A percentile compares a stretch with the other conserved stretches of the same genome.
phyloP scores from a whole-genome alignment of 352 stramenopile species.

The Thalassiosira ordinaria region DNA sequence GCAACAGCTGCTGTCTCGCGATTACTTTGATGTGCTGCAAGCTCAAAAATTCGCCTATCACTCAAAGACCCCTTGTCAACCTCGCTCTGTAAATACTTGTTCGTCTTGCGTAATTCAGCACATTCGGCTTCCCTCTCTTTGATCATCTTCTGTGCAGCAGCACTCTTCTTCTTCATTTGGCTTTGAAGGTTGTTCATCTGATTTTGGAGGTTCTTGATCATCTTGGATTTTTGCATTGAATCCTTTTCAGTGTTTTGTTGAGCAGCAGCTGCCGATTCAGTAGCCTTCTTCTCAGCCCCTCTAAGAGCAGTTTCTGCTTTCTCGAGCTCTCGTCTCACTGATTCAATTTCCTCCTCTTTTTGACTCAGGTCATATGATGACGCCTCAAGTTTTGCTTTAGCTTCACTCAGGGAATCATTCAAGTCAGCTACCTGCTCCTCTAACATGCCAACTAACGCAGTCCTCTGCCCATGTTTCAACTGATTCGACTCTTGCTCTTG shows the following conservation, averaged over 20 bases:
- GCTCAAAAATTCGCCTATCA: conserved; percentile 84
- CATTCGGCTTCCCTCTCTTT: conserved; percentile 82
- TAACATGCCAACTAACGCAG: conserved; percentile 84
- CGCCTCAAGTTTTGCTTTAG: conserved; percentile 79
- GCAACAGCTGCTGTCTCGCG: conserved; percentile 70
- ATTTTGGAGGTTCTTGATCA: conserved; percentile 73
- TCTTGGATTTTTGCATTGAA: conserved; percentile 53
- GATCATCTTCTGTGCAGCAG: conserved; percentile 80
- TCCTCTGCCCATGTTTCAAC: conserved; percentile 81
- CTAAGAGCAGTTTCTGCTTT: conserved; percentile 66
- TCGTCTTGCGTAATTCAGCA: conserved; percentile 68
- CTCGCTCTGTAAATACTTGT: conserved; percentile 84
- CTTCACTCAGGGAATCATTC: conserved; percentile 79
- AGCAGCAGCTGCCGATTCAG: conserved; percentile 35
- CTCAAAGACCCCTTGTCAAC: conserved; percentile 82
- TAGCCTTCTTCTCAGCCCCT: conserved; percentile 62
- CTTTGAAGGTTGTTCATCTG: conserved; percentile 78
- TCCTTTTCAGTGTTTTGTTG: conserved; percentile 64
- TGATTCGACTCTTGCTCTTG: conserved; percentile 81
- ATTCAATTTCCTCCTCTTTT: conserved; percentile 77
- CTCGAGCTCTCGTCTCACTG: conserved; percentile 60
- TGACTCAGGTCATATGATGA: conserved; percentile 78
- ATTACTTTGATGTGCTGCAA: conserved; percentile 84
- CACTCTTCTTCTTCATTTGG: conserved; percentile 83
- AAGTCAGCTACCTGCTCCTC: conserved; percentile 82